Evolutionary conservation across 805 yeast species (phyloP).

Genomic region (Candida khao-thaluensis): DNA sequence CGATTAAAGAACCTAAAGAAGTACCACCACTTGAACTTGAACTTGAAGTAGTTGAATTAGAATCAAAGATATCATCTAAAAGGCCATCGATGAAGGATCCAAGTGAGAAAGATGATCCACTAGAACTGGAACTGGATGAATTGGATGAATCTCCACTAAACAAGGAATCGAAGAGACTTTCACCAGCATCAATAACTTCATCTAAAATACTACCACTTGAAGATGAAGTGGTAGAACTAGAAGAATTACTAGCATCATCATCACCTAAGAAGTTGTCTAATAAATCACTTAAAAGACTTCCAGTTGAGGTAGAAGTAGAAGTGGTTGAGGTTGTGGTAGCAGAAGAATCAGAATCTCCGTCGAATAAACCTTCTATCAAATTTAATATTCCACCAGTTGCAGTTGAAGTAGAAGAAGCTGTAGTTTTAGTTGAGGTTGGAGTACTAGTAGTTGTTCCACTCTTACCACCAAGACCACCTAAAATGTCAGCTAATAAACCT

Average conservation of each 20-base stretch:
- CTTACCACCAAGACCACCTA: slow-evolving; percentile 5
- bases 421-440: slow-evolving; percentile 8
- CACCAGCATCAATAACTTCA: slow-evolving; percentile 12
- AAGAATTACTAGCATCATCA: slow-evolving; percentile 9
- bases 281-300: slow-evolving; percentile 9
- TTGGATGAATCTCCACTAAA: slow-evolving; percentile 14
- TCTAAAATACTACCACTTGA: slow-evolving; percentile 12
- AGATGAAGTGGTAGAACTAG: slow-evolving; percentile 11
- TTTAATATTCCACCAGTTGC: slow-evolving; percentile 7
- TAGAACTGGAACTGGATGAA: slow-evolving; percentile 8
- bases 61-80: slow-evolving; percentile 16
- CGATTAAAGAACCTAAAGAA: slow-evolving; percentile 9
- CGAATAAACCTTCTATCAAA: slow-evolving; percentile 8
- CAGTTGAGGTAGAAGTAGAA: slow-evolving; percentile 14
- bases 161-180: slow-evolving; percentile 14
- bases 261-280: slow-evolving; percentile 13
- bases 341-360: slow-evolving; percentile 10
- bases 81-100: slow-evolving; percentile 14
- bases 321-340: slow-evolving; percentile 11
- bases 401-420: slow-evolving; percentile 11
- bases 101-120: slow-evolving; percentile 16
- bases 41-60: slow-evolving; percentile 8
- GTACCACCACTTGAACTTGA: slow-evolving; percentile 9
- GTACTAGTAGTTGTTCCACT: slow-evolving; percentile 6
- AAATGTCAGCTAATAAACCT: slow-evolving; percentile 1